Evolutionary conservation across 495 filamentous ascomycete species (phyloP), one percentile per base, ranked within the genome.

Genomic region (Penicillium crystallinum): DNA sequence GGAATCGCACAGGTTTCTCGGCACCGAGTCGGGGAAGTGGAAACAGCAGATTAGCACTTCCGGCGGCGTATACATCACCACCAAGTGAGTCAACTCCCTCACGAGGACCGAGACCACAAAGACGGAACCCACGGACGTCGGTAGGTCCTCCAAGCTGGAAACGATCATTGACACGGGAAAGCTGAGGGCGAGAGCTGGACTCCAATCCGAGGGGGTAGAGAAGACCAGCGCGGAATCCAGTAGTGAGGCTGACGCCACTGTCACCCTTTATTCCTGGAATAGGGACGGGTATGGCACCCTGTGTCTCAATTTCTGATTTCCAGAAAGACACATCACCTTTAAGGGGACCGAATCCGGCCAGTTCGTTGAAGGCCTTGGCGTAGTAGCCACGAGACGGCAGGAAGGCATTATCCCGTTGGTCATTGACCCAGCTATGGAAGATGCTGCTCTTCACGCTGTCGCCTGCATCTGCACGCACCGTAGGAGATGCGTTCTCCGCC

Each of bases 81-180:
- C 93, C 93, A 4, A 96, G 82, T 3, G 90, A 81, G 69, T 97
- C 93, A 11, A 65, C 54, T 3, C 89, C 87, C 61, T 97, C 93
- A 54, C 82, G 87, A 4, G 92, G 90, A 11, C 93, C 93, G 12
- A 97, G 76, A 4, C 95, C 95, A 18, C 81, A 85, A 33, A 96
- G 79, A 25, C 88, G 86, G 78, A 97, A 98, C 5, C 92, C 93
- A 44, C 93, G 87, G 25, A 98, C 89, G 64, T 96, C 90, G 18
- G 90, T 95, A 0, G 93, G 91, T 0, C 95, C 93, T 39, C 93
- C 93, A 34, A 98, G 89, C 45, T 86, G 81, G 76, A 98, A 97
- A 27, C 93, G 90, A 68, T 98, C 93, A 68, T 92, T 96, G 56
- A 96, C 79, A 22, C 89, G 81, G 44, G 89, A 91, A 3, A 86